Percentiles rank a stretch among this genome's conserved stretches.
These are phyloP conservation scores for Moesziomyces antarcticus DNA, from an alignment of 1,284 basidiomycete genomes.

Conservation along the genomic window DNA sequence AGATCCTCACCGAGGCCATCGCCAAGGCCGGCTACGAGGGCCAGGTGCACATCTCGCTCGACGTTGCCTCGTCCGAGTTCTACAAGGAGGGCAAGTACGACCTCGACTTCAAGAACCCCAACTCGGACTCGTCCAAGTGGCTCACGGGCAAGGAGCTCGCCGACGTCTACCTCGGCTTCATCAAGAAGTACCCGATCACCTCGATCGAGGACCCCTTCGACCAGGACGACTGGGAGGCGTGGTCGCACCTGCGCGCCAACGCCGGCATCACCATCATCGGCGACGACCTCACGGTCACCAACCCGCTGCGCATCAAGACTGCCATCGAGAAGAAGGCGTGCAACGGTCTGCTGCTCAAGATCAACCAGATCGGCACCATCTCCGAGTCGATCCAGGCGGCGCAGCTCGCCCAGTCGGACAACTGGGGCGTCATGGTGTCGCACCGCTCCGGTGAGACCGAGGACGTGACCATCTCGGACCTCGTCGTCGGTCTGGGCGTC, in stretches of 20 bases:
- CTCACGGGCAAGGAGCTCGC: conserved; percentile 92
- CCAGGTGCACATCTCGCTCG: conserved; percentile 98
- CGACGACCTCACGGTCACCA: conserved; percentile 98
- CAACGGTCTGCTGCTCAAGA: conserved; percentile 98
- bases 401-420: conserved; percentile 93
- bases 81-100: conserved; percentile 99
- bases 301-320: conserved; percentile 96
- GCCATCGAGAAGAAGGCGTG: conserved; percentile 99
- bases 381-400: conserved; percentile 98
- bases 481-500: conserved; percentile 89
- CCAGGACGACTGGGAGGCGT: conserved; percentile 99
- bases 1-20: conserved; percentile 94
- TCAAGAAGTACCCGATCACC: conserved; percentile 69
- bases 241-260: conserved; percentile 82
- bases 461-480: conserved; percentile 86
- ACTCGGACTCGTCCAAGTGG: conserved; percentile 95
- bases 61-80: conserved; percentile 99
- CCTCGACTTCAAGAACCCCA: conserved; percentile 99
- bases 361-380: conserved; percentile 95
- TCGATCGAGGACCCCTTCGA: conserved; percentile 99
- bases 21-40: conserved; percentile 97
- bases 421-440: conserved; percentile 99
- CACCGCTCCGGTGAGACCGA: conserved; percentile 90
- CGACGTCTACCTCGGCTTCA: conserved; percentile 81
- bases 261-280: conserved; percentile 82